Percentiles rank a stretch among this genome's conserved stretches.
phyloP scores from a whole-genome alignment of 208 protist species.

The Acanthamoeba sp. region DNA sequence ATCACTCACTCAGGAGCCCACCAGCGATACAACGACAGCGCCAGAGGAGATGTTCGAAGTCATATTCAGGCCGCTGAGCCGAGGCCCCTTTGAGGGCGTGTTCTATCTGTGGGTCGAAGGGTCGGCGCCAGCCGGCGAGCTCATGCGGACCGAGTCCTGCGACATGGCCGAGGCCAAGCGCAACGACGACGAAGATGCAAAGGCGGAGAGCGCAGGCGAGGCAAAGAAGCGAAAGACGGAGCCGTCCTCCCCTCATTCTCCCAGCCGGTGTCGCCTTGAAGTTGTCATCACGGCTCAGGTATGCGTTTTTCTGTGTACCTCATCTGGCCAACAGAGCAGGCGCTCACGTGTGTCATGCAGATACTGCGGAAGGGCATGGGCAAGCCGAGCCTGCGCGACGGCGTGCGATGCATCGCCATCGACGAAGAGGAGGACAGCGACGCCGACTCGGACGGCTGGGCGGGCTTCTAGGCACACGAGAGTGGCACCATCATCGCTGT shows the following conservation, averaged over 20 bases:
- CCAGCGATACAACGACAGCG: not conserved
- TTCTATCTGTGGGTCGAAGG: not conserved
- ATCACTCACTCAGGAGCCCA: not conserved
- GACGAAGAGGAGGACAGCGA: constrained; percentile 56
- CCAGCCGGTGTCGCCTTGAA: not conserved
- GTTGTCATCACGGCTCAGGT: constrained; percentile 43
- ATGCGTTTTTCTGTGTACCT: not conserved
- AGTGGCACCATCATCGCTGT: no score
- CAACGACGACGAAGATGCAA: not conserved
- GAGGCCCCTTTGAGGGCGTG: constrained; percentile 6
- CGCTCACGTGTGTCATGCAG: not conserved
- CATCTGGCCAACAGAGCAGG: not conserved
- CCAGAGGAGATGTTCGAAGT: constrained; percentile 30
- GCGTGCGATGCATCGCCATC: constrained; percentile 53
- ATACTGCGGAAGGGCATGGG: constrained; percentile 31
- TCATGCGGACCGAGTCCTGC: not conserved
- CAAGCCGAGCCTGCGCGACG: constrained; percentile 65
- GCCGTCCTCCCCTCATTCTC: not conserved
- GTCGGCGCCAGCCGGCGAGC: not conserved
- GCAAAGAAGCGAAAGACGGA: not conserved
- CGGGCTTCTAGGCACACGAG: not conserved
- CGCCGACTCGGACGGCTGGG: constrained; percentile 52
- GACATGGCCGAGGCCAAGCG: not conserved
- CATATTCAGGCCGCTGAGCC: constrained; percentile 19
- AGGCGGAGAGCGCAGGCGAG: not conserved